phyloP scores from a whole-genome alignment of 179 eudicot species.

The Carnegiea gigantea region DNA sequence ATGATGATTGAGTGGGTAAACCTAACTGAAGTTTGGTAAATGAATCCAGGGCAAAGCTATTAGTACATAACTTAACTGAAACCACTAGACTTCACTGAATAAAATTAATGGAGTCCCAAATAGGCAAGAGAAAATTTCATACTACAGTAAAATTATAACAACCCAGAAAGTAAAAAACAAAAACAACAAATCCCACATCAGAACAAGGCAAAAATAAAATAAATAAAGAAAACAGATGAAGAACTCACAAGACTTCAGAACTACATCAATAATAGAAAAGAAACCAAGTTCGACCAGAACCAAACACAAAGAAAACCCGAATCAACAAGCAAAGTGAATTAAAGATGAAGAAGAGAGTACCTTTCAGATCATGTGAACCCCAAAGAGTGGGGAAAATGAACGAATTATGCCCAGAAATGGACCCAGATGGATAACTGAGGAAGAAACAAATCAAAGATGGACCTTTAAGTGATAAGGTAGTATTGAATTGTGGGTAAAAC shows the following conservation, averaged over 20 bases:
- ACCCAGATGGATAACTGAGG: conserved; percentile 6
- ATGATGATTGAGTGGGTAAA: neutral
- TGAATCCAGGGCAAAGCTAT: conserved; percentile 8
- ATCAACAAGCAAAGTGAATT: neutral
- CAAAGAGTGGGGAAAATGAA: neutral
- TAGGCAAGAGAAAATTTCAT: neutral
- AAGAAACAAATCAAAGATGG: neutral
- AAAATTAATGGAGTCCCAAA: neutral
- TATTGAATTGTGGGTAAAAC: neutral
- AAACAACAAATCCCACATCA: neutral
- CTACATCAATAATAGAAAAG: neutral
- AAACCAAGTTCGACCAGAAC: neutral
- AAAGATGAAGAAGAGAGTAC: conserved; percentile 30
- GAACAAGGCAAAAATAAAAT: neutral
- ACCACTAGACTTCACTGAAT: neutral
- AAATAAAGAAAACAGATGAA: neutral
- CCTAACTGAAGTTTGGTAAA: neutral
- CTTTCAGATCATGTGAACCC: conserved; percentile 32
- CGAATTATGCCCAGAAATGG: too few relatives aligned
- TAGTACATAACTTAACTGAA: neutral
- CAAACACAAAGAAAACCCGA: neutral
- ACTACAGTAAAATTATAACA: neutral
- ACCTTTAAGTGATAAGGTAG: neutral
- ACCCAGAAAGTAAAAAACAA: neutral
- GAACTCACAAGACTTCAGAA: neutral